Percentiles rank a stretch among this genome's conserved stretches.
Evolutionary conservation across 352 stramenopile species (phyloP).

Genomic region (Blastocystis sp.): DNA sequence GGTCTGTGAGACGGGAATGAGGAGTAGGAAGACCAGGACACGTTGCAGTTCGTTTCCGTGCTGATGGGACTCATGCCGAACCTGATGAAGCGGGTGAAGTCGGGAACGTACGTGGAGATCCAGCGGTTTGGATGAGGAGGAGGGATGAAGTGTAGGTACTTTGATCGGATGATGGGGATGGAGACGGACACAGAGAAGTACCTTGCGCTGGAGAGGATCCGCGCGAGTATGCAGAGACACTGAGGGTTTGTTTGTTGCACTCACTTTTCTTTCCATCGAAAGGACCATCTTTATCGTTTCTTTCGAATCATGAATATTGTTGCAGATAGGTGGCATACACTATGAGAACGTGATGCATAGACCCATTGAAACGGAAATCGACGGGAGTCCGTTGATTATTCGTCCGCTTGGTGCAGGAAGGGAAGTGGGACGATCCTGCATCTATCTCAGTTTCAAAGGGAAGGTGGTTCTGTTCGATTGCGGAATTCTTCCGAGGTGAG

Average conservation of each 20-base stretch:
- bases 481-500: constrained; percentile 68
- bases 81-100: not conserved
- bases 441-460: constrained; percentile 95
- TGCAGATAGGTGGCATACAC: not conserved
- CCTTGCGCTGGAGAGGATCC: not conserved
- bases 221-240: not conserved
- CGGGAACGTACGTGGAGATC: not conserved
- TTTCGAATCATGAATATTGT: not conserved
- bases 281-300: not conserved
- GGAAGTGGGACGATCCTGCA: constrained; percentile 96
- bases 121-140: not conserved
- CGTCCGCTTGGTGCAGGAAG: constrained; percentile 89
- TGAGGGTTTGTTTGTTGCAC: not conserved
- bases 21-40: not conserved
- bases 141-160: not conserved
- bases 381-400: constrained; percentile 69
- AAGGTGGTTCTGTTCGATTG: constrained; percentile 91
- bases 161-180: not conserved
- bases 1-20: not conserved
- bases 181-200: not conserved
- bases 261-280: not conserved
- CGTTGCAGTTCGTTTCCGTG: not conserved
- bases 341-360: not conserved
- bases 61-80: not conserved
- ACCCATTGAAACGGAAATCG: constrained; percentile 40